Base-by-base conservation (phyloP, 352 stramenopile species). In the Globisporangium okanoganense region DNA sequence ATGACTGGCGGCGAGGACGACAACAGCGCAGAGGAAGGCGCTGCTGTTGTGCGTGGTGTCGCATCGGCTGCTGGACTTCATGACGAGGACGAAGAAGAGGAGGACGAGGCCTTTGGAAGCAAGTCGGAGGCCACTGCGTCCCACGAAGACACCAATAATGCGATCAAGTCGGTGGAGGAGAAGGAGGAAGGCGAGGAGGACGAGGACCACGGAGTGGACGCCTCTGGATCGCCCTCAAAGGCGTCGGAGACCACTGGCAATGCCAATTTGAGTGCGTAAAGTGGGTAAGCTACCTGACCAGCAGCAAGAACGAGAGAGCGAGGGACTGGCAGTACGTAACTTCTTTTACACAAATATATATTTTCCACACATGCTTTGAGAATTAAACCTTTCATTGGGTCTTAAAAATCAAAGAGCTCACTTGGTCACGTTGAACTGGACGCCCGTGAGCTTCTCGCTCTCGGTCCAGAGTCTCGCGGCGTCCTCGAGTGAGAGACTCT, bases 401-500 rank as follows among this genome's bases (percentile, higher is more conserved):
- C 35, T 40, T 16, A 40, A 16, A 5, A 38, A 24, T 13, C 22
- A 36, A 48, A 9, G 12, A 27, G 45, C 38, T 59, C 38, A 58
- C 40, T 38, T 49, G 33, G 40, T 31, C 4, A 66, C 53, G 35
- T 36, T 44, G 40, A 81, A 76, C 20, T 41, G 9, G 31, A 79
- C 71, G 14, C 60, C 61, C 6, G 64, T 62, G 33, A 78, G 61
- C 38, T 62, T 62, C 48, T 82, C 71, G 25, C 69, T 82, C 12
- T 62, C 61, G 31, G 58, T 36, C 71, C 69, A 82, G 53, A 76
- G 62, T 45, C 52, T 62, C 51, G 66, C 27, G 13, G 70, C 70
- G 36, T 78, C 60, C 1, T 71, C 62, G 0, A 62, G 35, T 5
- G 73, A 81, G 43, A 73, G 62, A 57, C 75, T 82, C 56, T 81